These are phyloP conservation scores for Eucalyptus pauciflora DNA, from an alignment of 345 rosid genomes.

Conservation along the genomic window DNA sequence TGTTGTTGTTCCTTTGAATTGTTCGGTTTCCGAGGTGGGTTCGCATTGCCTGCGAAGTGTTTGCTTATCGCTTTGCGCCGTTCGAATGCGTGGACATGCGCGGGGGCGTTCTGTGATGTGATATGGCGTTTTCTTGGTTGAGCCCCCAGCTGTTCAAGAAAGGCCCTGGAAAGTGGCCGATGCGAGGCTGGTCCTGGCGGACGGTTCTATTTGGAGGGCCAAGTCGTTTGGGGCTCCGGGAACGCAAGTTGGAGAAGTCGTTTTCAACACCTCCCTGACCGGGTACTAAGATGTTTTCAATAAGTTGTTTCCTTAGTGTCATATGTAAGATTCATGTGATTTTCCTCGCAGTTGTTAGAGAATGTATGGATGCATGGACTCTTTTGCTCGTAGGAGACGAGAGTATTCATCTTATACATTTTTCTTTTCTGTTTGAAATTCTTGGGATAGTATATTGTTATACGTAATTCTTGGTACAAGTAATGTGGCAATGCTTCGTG, in stretches of 20 bases:
- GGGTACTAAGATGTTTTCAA: slow-evolving; percentile 27
- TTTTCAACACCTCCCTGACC: slow-evolving; percentile 90
- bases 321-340: not conserved
- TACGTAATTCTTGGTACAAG: not conserved
- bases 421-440: not conserved
- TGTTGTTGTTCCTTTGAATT: not conserved
- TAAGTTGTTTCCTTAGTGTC: not conserved
- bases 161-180: slow-evolving; percentile 80
- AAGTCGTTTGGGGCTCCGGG: slow-evolving; percentile 96
- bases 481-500: not conserved
- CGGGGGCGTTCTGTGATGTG: not conserved
- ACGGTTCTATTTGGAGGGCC: slow-evolving; percentile 91
- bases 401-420: not conserved
- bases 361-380: not conserved
- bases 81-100: not conserved
- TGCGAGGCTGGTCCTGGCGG: slow-evolving; percentile 89
- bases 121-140: not conserved
- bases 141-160: slow-evolving; percentile 31
- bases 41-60: not conserved
- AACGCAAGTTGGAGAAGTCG: slow-evolving; percentile 92
- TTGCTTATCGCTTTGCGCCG: not conserved
- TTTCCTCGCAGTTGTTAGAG: not conserved
- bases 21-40: not conserved
- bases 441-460: not conserved
- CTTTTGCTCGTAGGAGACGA: not conserved